Evolutionary conservation across 140 eudicot species (phyloP), one percentile per base, ranked within the genome.

Genomic region (Senecio squalidus): DNA sequence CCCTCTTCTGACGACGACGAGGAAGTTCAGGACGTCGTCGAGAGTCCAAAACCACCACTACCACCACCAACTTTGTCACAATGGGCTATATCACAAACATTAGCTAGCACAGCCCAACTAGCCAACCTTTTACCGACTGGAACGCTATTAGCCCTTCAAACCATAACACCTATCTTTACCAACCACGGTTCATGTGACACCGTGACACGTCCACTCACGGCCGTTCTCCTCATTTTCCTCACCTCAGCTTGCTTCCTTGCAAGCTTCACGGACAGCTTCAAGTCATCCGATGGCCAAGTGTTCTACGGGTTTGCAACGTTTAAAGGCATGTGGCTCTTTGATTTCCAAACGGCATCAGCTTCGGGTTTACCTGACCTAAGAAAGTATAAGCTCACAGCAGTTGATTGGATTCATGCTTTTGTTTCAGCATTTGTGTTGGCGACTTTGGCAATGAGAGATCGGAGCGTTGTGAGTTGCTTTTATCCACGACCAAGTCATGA

Each of bases 91-190:
- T 78, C 89, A 10, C 89, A 72, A 54, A 74, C 94, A 13, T 68
- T 90, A 38, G 79, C 90, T 1, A 78, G 94, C 80, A 82, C 95
- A 2, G 94, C 95, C 25, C 81, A 90, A 50, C 71, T 90, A 59
- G 90, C 95, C 53, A 90, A 86, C 73, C 95, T 90, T 67, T 86
- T 90, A 29, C 97, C 95, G 4, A 85, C 97, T 1, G 95, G 95
- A 25, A 85, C 95, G 78, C 88, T 90, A 33, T 30, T 85, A 25
- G 94, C 89, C 55, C 93, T 90, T 66, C 94, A 90, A 47, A 82
- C 86, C 76, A 64, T 85, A 6, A 69, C 88, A 5, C 95, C 95
- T 0, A 74, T 90, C 55, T 82, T 83, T 88, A 90, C 97, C 64
- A 82, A 90, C 81, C 82, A 85, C 68, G 94, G 97, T 21, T 68